Base-by-base conservation (phyloP, 2,329 filamentous ascomycete genomes). In the Keithomyces neogunnii region DNA sequence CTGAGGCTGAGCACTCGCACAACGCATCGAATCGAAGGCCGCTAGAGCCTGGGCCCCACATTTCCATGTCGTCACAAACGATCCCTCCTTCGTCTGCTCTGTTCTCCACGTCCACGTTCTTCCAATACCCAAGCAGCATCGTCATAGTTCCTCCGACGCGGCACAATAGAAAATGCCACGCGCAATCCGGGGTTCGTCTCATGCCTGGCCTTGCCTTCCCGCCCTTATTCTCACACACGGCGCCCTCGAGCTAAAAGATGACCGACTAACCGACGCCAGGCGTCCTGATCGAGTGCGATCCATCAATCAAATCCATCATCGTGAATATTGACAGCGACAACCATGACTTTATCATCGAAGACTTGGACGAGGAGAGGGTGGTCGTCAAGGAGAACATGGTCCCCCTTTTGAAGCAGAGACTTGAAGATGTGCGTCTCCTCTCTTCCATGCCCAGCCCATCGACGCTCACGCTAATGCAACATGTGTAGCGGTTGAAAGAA, bases 271-370 rank as follows among this genome's bases (percentile, higher is more conserved):
- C 51, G 53, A 42, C 26, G 30, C 44, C 51, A 81, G 87, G 87
- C 55, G 84, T 88, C 31, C 77, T 92, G 57, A 82, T 92, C 68
- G 82, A 89, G 68, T 89, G 86, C 69, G 88, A 92, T 65, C 85
- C 88, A n/a, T 88, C 86, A 44, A 90, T 92, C 76, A 91, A 90
- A 69, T 86, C 88, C 56, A 89, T 91, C 73, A 85, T 92, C 62
- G 75, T 88, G 59, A 86, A 84, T 62, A 87, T 92, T 59, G 85
- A 92, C 68, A 79, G 74, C 60, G 74, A 80, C 52, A 76, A 78
- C 58, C 82, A 90, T 67, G 82, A 85, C 57, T 88, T 82, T 65
- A 87, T 92, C 62, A 86, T 90, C 55, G 86, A 90, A 60, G 86
- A 90, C 56, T 77, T 91, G 1, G 87, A 91, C 68, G 87, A 91